These are phyloP conservation scores for Podospora bellae-mahoneyi DNA, from an alignment of 495 filamentous ascomycete genomes.

Conservation along the genomic window DNA sequence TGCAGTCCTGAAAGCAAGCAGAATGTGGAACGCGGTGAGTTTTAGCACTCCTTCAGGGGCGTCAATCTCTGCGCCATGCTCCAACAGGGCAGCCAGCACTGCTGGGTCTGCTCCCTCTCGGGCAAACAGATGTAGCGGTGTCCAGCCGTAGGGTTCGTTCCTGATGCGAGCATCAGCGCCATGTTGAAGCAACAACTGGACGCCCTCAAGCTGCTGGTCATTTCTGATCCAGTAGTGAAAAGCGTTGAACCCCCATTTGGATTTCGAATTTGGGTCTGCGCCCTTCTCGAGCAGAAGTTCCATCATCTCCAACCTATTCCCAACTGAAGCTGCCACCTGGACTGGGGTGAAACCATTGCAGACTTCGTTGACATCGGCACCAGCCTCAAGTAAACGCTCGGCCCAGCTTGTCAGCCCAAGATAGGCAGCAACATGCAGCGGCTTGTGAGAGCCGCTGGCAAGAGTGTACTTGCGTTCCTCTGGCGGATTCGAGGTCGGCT, in stretches of 20 bases:
- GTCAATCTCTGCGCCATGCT: constrained; percentile 21
- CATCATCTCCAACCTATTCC: constrained; percentile 41
- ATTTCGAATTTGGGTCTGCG: constrained; percentile 43
- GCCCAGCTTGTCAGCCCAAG: constrained; percentile 20
- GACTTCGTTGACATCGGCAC: constrained; percentile 18
- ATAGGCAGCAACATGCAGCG: constrained; percentile 22
- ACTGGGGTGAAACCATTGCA: constrained; percentile 37
- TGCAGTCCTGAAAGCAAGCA: constrained; percentile 11
- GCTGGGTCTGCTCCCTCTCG: constrained; percentile 7
- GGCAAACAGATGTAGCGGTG: constrained; percentile 16
- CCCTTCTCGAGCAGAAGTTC: constrained; percentile 46
- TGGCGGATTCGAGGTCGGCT: constrained; percentile 1
- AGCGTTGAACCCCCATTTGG: not conserved
- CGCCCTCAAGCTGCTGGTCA: not conserved
- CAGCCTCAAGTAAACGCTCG: constrained; percentile 16
- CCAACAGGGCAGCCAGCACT: constrained; percentile 18
- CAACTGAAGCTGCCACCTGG: constrained; percentile 52
- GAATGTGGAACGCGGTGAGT: constrained; percentile 13
- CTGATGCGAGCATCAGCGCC: constrained; percentile 10
- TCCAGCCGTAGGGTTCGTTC: not conserved
- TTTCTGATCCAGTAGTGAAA: constrained; percentile 7
- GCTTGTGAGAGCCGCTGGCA: constrained; percentile 1
- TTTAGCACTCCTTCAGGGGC: not conserved
- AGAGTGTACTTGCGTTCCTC: constrained; percentile 3
- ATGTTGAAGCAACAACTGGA: constrained; percentile 12